Evolutionary conservation across 202 grass and related monocot species (phyloP).

Genomic region (Alloteropsis angusta): DNA sequence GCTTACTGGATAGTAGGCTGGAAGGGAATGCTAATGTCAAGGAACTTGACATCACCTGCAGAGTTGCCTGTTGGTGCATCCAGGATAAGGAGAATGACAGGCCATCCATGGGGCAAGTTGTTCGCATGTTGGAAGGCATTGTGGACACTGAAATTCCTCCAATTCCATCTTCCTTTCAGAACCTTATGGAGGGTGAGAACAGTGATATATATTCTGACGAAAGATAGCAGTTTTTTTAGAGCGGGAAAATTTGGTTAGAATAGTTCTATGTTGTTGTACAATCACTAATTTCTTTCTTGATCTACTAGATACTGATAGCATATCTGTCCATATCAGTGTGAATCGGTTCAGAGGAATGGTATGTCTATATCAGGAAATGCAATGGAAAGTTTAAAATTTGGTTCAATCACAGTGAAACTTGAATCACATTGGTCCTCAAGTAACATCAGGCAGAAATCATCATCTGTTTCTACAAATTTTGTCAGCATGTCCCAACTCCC

Average conservation of each 20-base stretch:
- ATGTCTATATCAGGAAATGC: not conserved
- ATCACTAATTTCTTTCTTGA: not conserved
- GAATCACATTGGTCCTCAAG: too few species aligned
- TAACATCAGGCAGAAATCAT: too few species aligned
- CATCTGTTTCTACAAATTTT: too few species aligned
- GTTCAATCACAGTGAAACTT: too few species aligned
- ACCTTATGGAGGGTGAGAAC: slow-evolving; percentile 31
- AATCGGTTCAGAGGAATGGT: not conserved
- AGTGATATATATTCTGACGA: slow-evolving; percentile 28
- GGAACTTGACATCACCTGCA: slow-evolving; percentile 30
- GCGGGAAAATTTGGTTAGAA: not conserved
- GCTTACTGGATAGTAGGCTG: slow-evolving; percentile 35
- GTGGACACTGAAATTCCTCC: slow-evolving; percentile 35
- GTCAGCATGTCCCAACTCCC: too few species aligned
- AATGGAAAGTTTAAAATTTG: too few species aligned
- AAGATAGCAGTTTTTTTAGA: not conserved
- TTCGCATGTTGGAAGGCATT: slow-evolving; percentile 46
- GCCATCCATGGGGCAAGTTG: slow-evolving; percentile 48
- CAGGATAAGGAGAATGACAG: slow-evolving; percentile 43
- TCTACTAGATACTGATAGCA: not conserved
- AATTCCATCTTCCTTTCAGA: slow-evolving; percentile 33
- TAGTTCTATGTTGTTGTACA: not conserved
- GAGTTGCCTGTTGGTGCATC: slow-evolving; percentile 68
- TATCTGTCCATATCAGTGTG: not conserved
- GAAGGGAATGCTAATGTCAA: slow-evolving; percentile 33